A percentile compares a stretch with the other conserved stretches of the same genome.
phyloP scores from a whole-genome alignment of 495 filamentous ascomycete species.

The Terfezia boudieri region DNA sequence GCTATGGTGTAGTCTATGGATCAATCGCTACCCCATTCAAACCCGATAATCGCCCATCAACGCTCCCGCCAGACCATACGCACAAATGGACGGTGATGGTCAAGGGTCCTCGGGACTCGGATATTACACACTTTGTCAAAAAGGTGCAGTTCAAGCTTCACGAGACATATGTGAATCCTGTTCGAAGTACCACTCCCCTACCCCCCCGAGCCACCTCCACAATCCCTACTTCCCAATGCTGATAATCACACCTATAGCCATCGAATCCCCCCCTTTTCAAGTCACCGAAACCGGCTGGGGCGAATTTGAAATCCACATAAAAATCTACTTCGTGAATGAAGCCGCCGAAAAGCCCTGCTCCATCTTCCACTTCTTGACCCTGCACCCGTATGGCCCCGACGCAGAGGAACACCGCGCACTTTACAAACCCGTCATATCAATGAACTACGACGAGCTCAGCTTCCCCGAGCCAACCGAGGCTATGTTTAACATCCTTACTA shows the following conservation, averaged over 20 bases:
- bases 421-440: conserved; percentile 34
- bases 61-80: conserved; percentile 63
- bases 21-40: conserved; percentile 14
- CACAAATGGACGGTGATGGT: conserved; percentile 91
- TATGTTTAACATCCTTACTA: conserved; percentile 63
- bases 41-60: conserved; percentile 14
- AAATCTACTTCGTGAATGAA: conserved; percentile 71
- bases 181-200: conserved; percentile 32
- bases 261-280: conserved; percentile 59
- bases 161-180: conserved; percentile 74
- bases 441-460: conserved; percentile 71
- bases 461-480: conserved; percentile 91
- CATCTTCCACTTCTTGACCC: conserved; percentile 67
- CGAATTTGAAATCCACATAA: conserved; percentile 88
- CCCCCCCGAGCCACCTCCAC: conserved; percentile 2
- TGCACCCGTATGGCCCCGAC: conserved; percentile 76
- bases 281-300: conserved; percentile 90
- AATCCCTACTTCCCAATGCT: background rate
- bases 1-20: conserved; percentile 11
- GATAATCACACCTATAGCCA: conserved; percentile 20
- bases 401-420: background rate
- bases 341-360: conserved; percentile 77
- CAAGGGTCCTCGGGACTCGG: conserved; percentile 57
- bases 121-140: conserved; percentile 86
- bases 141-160: conserved; percentile 96